Conservation (phyloP, 2,329 filamentous ascomycete species). For the Tolypocladium inflatum region DNA sequence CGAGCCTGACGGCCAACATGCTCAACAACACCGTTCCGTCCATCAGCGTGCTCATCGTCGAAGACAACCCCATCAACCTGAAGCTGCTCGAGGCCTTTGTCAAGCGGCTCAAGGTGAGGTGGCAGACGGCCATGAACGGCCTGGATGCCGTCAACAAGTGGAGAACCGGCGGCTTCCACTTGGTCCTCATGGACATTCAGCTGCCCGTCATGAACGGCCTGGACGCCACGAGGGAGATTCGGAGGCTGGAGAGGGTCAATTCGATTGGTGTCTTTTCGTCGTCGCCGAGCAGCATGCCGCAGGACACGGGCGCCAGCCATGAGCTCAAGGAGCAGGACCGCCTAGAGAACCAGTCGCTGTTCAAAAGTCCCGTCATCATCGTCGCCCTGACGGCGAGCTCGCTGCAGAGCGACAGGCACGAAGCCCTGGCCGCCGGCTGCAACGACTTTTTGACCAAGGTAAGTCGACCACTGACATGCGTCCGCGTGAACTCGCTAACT, state of each 20-base stretch:
- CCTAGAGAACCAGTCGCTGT: conserved; percentile 58
- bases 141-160: conserved; percentile 89
- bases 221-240: conserved; percentile 90
- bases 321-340: conserved; percentile 56
- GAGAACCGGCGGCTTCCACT: conserved; percentile 83
- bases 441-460: conserved; percentile 99
- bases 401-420: conserved; percentile 88
- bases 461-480: conserved; percentile 15
- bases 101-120: conserved; percentile 88
- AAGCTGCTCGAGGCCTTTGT: conserved; percentile 91
- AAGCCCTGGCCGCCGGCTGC: conserved; percentile 88
- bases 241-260: conserved; percentile 80
- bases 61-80: conserved; percentile 97
- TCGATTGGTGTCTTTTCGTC: conserved; percentile 84
- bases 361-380: conserved; percentile 96
- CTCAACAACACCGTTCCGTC: conserved; percentile 81
- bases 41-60: conserved; percentile 94
- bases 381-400: conserved; percentile 92
- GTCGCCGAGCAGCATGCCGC: conserved; percentile 45
- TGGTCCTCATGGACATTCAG: conserved; percentile 98
- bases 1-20: conserved; percentile 41
- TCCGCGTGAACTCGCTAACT: conserved; percentile 1
- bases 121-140: conserved; percentile 96
- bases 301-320: conserved; percentile 23
- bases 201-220: conserved; percentile 93